Percentiles rank a stretch among this genome's conserved stretches.
phyloP scores from a whole-genome alignment of 495 filamentous ascomycete genomes.

The Aspergillus leporis region DNA sequence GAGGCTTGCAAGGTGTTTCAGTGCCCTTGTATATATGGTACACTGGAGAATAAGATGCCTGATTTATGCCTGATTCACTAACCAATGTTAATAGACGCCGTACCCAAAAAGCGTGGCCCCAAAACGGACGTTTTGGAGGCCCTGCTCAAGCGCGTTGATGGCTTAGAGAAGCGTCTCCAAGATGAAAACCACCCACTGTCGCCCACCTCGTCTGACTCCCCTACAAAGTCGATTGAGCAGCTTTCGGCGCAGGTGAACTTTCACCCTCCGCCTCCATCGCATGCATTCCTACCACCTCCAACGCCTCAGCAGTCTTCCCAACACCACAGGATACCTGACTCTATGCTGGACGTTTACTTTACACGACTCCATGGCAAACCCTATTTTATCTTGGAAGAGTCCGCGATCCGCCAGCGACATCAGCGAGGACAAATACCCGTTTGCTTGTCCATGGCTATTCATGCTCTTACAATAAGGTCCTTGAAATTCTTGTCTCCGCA shows the following conservation, averaged over 20 bases:
- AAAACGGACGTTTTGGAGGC: conserved; percentile 89
- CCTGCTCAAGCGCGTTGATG: conserved; percentile 78
- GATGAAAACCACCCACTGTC: conserved; percentile 59
- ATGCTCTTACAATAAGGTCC: conserved; percentile 69
- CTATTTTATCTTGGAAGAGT: conserved; percentile 75
- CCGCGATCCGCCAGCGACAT: conserved; percentile 63
- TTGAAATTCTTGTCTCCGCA: conserved; percentile 14
- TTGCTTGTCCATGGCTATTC: conserved; percentile 68
- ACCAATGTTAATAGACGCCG: conserved; percentile 59
- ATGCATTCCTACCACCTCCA: conserved; percentile 23
- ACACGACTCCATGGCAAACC: conserved; percentile 74
- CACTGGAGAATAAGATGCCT: neutral
- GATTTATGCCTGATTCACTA: neutral
- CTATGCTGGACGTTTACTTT: conserved; percentile 76
- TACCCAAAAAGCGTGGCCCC: conserved; percentile 84
- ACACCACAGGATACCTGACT: conserved; percentile 48
- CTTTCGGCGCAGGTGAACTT: conserved; percentile 9
- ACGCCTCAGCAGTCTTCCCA: conserved; percentile 30
- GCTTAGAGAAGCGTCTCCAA: conserved; percentile 76
- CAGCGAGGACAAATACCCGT: conserved; percentile 64
- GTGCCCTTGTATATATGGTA: conserved; percentile 86
- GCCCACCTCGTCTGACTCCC: conserved; percentile 40
- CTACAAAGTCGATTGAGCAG: conserved; percentile 22
- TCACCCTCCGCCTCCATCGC: conserved; percentile 9
- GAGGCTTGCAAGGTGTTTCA: conserved; percentile 88